Base-by-base conservation (phyloP, 345 rosid species). In the Arabidopsis arenosa region DNA sequence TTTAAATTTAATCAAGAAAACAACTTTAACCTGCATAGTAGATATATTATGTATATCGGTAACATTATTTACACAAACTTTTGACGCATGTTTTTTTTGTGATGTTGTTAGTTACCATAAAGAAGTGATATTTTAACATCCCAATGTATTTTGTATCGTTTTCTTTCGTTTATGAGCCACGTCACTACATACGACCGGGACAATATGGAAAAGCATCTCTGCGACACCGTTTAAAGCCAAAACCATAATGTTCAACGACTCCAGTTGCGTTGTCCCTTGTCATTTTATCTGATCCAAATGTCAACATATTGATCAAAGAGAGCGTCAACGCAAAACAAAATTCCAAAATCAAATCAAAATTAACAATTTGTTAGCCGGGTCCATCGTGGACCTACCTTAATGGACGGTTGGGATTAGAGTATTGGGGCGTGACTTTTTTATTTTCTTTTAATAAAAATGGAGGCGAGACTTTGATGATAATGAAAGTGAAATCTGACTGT, bases 221-320 rank as follows among this genome's bases (percentile, higher is more conserved):
- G 8, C 74, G 68, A 68, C 63, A 59, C 48, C 77, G 63, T 78
- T 77, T 72, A 14, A 66, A 58, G 68, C 48, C 68, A 72, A 78
- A 35, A 33, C 32, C 4, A 28, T 3, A 48, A 59, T 17, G 49
- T 51, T 59, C 64, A 78, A 72, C 77, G 40, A 72, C 77, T 66
- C 61, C 18, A 66, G 9, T 65, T 77, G 61, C 56, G 72, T 39
- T 55, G 76, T 58, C 56, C 8, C 68, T 66, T 72, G 57, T 58
- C 57, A 23, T 10, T 28, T 7, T 28, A 7, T 70, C 47, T 28
- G 18, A 58, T 78, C 66, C 18, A 7, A 72, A 71, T 70, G 80
- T 77, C 68, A 72, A 47, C 35, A 30, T 53, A 53, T 9, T 15
- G 18, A 21, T 35, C 32, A 28, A 61, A 61, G 21, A 53, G 32